These are phyloP conservation scores for Fomitopsis pinicola DNA, from an alignment of 1,284 basidiomycete species.

Conservation along the genomic window DNA sequence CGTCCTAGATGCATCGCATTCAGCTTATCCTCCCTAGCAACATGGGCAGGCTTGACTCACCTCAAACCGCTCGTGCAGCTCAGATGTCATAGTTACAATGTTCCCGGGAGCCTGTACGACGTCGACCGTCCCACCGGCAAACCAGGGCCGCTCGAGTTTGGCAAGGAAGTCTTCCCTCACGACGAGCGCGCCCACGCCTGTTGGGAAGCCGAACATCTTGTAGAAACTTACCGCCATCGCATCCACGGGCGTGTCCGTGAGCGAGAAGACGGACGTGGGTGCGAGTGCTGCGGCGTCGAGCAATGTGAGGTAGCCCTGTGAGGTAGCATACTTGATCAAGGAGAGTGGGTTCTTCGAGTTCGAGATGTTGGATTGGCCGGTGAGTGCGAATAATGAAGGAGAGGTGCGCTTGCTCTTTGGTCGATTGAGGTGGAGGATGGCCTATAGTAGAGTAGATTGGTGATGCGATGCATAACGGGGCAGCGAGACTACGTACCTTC, in stretches of 20 bases:
- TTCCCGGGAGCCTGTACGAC: conserved; percentile 76
- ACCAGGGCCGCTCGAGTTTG: conserved; percentile 70
- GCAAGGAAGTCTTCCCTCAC: conserved; percentile 65
- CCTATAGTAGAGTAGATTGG: conserved; percentile 24
- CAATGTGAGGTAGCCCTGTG: conserved; percentile 69
- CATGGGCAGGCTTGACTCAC: conserved; percentile 32
- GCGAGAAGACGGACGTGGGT: conserved; percentile 62
- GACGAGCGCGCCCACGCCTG: conserved; percentile 77
- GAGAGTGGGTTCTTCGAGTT: conserved; percentile 49
- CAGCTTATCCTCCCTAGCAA: background rate
- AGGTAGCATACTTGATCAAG: conserved; percentile 51
- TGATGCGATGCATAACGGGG: background rate
- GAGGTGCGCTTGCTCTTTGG: conserved; percentile 33
- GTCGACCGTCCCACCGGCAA: conserved; percentile 78
- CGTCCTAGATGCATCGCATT: conserved; percentile 47
- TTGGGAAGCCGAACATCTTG: conserved; percentile 88
- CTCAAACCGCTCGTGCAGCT: conserved; percentile 72
- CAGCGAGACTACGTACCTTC: conserved; percentile 49
- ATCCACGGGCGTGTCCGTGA: conserved; percentile 63
- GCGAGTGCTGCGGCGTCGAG: conserved; percentile 78
- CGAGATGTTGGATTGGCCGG: conserved; percentile 78
- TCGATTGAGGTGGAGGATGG: conserved; percentile 36
- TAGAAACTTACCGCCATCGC: conserved; percentile 83
- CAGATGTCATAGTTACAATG: conserved; percentile 56
- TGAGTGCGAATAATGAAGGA: conserved; percentile 66